Base-by-base conservation (phyloP, 1,139 yeast species). In the Diutina siamensis region DNA sequence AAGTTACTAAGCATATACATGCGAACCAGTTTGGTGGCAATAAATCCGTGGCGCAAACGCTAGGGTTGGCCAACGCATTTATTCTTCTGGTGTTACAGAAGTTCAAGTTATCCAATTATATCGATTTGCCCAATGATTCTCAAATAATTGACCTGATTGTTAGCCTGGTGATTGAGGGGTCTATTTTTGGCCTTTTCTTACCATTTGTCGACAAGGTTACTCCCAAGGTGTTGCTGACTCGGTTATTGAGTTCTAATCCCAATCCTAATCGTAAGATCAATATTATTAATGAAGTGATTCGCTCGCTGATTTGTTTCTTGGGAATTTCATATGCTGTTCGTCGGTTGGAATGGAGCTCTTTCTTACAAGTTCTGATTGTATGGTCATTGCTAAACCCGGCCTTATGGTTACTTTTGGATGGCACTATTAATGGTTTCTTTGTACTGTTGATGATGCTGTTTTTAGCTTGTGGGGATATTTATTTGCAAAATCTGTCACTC, bases 251-350 rank as follows among this genome's bases (percentile, higher is more conserved):
- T 46, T 57, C 58, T 35, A 57, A 52, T 48, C 60, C 49, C 2
- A 59, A 65, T 48, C 66, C 69, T 1, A 50, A 53, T 32, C 53
- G 57, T 33, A 53, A 61, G 13, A 53, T 55, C 46, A 63, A 61
- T 47, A 52, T 68, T 44, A 51, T 63, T 35, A 68, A 63, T 51
- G 76, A 71, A 50, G 58, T 66, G 34, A 49, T 71, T 35, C 73
- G 95, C 50, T 75, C 85, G 35, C 67, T 76, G 46, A 80, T 86
- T 44, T 88, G 94, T 7, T 78, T 88, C 55, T 64, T 88, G 50
- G 97, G 97, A 3, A 77, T 89, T 27, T 76, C 86, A 8, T 88
- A 85, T 57, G 95, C 94, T 20, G 75, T 88, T 42, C 75, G 94
- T 51, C 83, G 83, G 54, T 72, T 86, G 44, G 83, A 83, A 52